A percentile compares a stretch with the other conserved stretches of the same genome.
phyloP scores from a whole-genome alignment of 169 alveolate species.

The Babesia ovata region DNA sequence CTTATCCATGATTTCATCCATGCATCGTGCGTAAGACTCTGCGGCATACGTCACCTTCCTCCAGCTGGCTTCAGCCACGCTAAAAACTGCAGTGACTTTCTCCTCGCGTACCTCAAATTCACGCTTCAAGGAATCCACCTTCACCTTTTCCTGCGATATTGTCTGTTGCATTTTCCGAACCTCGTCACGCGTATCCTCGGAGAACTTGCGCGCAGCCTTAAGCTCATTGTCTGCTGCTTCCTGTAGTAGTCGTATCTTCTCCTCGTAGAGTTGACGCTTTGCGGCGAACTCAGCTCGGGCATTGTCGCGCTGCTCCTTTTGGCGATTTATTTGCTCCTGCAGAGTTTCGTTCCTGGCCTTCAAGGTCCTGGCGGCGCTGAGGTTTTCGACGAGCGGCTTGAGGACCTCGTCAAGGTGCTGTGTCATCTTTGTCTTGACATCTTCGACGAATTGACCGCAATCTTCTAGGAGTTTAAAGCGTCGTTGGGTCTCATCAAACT shows the following conservation, averaged over 20 bases:
- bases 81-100: slow-evolving; percentile 5
- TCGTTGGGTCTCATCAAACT: background rate
- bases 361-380: slow-evolving; percentile 8
- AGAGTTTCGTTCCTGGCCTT: slow-evolving; percentile 25
- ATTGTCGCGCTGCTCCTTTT: slow-evolving; percentile 27
- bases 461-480: background rate
- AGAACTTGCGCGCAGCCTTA: slow-evolving; percentile 43
- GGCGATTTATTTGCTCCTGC: slow-evolving; percentile 23
- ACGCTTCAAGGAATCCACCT: background rate
- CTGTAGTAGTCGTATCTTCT: slow-evolving; percentile 18
- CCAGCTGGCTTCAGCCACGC: background rate
- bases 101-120: slow-evolving; percentile 15
- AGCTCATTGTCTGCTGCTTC: slow-evolving; percentile 24
- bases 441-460: slow-evolving; percentile 11
- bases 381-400: slow-evolving; percentile 44
- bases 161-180: slow-evolving; percentile 1
- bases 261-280: slow-evolving; percentile 26
- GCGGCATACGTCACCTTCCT: slow-evolving; percentile 27
- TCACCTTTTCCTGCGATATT: slow-evolving; percentile 9
- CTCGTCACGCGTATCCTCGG: slow-evolving; percentile 23
- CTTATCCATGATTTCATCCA: background rate
- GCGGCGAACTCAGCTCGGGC: background rate
- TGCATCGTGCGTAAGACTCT: slow-evolving; percentile 13
- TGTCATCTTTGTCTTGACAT: slow-evolving; percentile 22
- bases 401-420: slow-evolving; percentile 57